Evolutionary conservation across 768 basidiomycete genomes (phyloP), one percentile per base, ranked within the genome.

Genomic region (Rossbeevera mucosa): DNA sequence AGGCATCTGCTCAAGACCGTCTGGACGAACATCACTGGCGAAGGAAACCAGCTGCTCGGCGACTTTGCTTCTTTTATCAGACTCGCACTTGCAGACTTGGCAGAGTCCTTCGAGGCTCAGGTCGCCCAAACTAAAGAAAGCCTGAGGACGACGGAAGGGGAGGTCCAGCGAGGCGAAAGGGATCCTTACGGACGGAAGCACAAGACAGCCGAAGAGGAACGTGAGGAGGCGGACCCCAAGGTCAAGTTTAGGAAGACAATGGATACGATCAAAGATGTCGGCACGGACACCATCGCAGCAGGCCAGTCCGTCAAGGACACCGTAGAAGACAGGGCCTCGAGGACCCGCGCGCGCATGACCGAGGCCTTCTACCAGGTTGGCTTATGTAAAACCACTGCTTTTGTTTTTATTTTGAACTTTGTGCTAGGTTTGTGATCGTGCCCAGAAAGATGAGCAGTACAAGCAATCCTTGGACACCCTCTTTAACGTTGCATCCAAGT

Each of bases 11-110:
- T 85, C 43, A 70, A 74, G 38, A 74, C 79, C 55, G 54, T 85
- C 40, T 84, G 80, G 76, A 61, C 74, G 2, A 81, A 77, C 25
- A 42, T 83, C 22, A 68, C 78, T 0, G 72, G 76, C 4, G 85
- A 86, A 62, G 77, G 80, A 13, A 67, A 71, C 40, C 74, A 75
- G 29, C 69, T 86, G 22, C 71, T 85, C 57, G 67, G 74, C 48
- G 86, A 88, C 64, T 78, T 87, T 58, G 73, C 82, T 5, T 86
- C 85, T 25, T 81, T 88, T 56, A 58, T 76, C 1, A 80, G 87
- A 0, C 75, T 86, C 26, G 76, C 83, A 2, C 68, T 88, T 41
- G 85, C 86, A 0, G 84, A 88, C 50, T 77, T 80, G 0, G 85
- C 85, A 0, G 85, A 85, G 47, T 66, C 76, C 16, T 53, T 88